A percentile compares a stretch with the other conserved stretches of the same genome.
Evolutionary conservation across 2,329 filamentous ascomycete genomes (phyloP).

Genomic region (Zasmidium cellare): DNA sequence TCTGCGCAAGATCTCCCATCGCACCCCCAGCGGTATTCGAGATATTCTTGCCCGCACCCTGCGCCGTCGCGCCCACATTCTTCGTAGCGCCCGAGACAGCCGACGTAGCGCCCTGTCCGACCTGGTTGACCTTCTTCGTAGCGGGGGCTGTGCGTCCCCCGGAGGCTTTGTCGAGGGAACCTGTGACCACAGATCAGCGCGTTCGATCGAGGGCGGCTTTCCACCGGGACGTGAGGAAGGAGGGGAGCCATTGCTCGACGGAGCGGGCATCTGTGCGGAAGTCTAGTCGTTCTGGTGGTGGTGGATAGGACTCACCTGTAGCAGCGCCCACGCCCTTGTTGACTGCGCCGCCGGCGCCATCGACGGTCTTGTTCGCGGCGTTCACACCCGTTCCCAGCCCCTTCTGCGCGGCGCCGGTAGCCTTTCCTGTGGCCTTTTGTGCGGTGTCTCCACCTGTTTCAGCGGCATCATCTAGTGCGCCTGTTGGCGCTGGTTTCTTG

Average conservation of each 20-base stretch:
- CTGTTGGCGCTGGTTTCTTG: conserved; percentile 11
- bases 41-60: conserved; percentile 32
- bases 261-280: conserved; percentile 18
- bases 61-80: conserved; percentile 38
- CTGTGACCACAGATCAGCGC: conserved; percentile 19
- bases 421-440: conserved; percentile 24
- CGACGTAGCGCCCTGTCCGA: conserved; percentile 37
- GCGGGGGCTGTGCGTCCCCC: conserved; percentile 30
- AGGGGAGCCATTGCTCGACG: conserved; percentile 26
- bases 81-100: conserved; percentile 36
- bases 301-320: conserved; percentile 30
- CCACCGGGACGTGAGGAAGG: conserved; percentile 30
- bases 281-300: conserved; percentile 20
- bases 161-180: conserved; percentile 36
- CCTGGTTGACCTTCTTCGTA: conserved; percentile 36
- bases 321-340: conserved; percentile 28
- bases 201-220: not conserved
- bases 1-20: conserved; percentile 29
- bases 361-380: conserved; percentile 29
- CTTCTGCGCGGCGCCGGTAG: conserved; percentile 30
- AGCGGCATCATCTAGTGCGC: conserved; percentile 9
- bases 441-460: conserved; percentile 13
- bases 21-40: conserved; percentile 32
- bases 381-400: conserved; percentile 24
- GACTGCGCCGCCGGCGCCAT: conserved; percentile 22